Evolutionary conservation across 768 basidiomycete species (phyloP), one percentile per base, ranked within the genome.

Genomic region (Russula compacta): DNA sequence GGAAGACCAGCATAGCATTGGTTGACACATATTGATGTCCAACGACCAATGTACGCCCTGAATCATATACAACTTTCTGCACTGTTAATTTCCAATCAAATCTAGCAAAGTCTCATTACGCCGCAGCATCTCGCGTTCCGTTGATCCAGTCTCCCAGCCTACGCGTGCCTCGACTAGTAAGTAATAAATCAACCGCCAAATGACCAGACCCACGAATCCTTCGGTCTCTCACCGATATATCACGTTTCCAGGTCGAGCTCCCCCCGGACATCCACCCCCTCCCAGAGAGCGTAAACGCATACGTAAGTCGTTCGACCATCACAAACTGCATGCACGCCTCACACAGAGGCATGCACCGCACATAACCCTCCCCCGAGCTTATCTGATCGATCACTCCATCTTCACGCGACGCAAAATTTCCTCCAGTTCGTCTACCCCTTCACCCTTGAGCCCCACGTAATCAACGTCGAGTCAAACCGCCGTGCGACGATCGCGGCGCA

Each of bases 261-360:
- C 92, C 95, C 4, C 87, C 82, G 50, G 94, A 98, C 69, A 92
- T 98, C 24, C 95, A 98, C 67, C 95, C 95, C 0, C 78, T 98
- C 0, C 95, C 95, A 4, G 90, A 94, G 29, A 89, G 88, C 39
- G 86, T 98, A 4, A 85, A 84, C 1, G 82, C 90, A 64, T 98
- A 98, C 71, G 95, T 95, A 66, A 67, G 83, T 72, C 33, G 2
- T 32, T 32, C 17, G 24, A 29, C 24, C 24, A 29, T 29, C 24
- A n/a, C 24, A 1, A 3, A 29, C 24, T 29, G 24, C 24, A 29
- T 29, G 61, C 42, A 49, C 46, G 44, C 56, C 3, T 15, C 29
- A 15, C 39, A 36, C 12, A 19, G 47, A 55, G 33, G 64, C 50
- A 3, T 29, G 24, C 53, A 11, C n/a, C 17, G 56, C 47, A 15